A percentile compares a stretch with the other conserved stretches of the same genome.
These are phyloP conservation scores for Auriculariales sp. DNA, from an alignment of 768 basidiomycete genomes.

Conservation along the genomic window DNA sequence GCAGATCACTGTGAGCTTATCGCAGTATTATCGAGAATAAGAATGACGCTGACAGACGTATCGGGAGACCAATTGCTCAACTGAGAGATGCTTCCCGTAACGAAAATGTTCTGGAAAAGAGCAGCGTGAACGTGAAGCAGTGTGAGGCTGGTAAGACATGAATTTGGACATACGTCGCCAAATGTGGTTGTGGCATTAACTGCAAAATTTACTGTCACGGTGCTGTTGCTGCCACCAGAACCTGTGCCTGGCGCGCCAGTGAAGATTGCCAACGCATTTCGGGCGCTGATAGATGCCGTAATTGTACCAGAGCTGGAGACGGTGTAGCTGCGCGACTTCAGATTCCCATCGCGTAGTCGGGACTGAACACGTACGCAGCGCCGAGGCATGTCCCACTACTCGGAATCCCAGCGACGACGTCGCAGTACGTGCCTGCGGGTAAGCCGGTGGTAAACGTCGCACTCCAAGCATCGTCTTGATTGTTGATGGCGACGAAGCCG, in stretches of 20 bases:
- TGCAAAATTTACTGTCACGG: constrained; percentile 31
- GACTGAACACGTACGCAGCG: constrained; percentile 22
- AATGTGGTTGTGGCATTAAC: constrained; percentile 41
- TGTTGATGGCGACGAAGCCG: constrained; percentile 58
- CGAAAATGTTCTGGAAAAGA: constrained; percentile 36
- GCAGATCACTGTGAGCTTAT: neutral
- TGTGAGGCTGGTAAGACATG: neutral
- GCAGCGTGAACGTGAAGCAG: neutral
- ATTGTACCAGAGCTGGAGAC: constrained; percentile 34
- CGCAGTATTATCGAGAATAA: neutral
- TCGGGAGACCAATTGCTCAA: constrained; percentile 37
- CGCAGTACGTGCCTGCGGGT: constrained; percentile 46
- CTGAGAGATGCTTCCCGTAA: constrained; percentile 40
- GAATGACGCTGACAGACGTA: constrained; percentile 24
- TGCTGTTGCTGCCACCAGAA: neutral
- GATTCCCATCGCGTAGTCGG: neutral
- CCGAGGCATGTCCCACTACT: constrained; percentile 33
- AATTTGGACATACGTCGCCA: constrained; percentile 38
- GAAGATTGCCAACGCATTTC: constrained; percentile 23
- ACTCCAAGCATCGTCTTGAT: constrained; percentile 40
- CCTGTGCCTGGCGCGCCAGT: constrained; percentile 5
- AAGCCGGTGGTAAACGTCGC: constrained; percentile 42
- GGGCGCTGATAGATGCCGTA: constrained; percentile 32
- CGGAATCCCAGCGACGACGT: constrained; percentile 39
- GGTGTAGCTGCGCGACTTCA: constrained; percentile 22